Evolutionary conservation across 2,329 filamentous ascomycete genomes (phyloP).

Genomic region (Penicillium decumbens): DNA sequence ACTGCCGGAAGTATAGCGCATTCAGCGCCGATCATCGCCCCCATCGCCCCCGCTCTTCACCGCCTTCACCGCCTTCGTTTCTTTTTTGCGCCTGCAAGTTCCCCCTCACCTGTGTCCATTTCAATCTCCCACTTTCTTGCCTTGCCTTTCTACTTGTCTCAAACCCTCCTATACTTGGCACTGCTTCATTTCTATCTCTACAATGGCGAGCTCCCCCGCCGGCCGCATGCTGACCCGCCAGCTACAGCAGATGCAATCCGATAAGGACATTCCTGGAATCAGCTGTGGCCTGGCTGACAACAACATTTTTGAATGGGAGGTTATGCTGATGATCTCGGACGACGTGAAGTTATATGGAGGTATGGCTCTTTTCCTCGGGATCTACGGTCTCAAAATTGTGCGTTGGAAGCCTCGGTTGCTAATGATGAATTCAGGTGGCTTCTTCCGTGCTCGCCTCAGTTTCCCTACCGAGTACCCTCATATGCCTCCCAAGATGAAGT

Average conservation of each 20-base stretch:
- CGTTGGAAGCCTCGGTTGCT: neutral
- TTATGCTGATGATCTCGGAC: constrained; percentile 97
- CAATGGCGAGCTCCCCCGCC: constrained; percentile 43
- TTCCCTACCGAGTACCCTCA: constrained; percentile 86
- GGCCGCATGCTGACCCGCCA: constrained; percentile 71
- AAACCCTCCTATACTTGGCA: neutral
- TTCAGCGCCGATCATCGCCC: neutral
- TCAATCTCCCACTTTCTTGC: neutral
- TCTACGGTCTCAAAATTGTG: neutral
- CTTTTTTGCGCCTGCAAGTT: constrained; percentile 10
- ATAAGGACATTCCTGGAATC: constrained; percentile 89
- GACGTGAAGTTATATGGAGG: constrained; percentile 92
- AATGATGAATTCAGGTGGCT: constrained; percentile 60
- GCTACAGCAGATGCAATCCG: constrained; percentile 88
- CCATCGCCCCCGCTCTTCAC: constrained; percentile 11
- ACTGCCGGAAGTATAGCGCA: neutral
- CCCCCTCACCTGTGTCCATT: neutral
- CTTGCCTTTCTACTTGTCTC: neutral
- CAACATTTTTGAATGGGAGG: constrained; percentile 95
- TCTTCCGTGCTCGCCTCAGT: constrained; percentile 78
- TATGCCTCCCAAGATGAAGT: constrained; percentile 81
- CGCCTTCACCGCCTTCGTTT: constrained; percentile 11
- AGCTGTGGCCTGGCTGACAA: constrained; percentile 83
- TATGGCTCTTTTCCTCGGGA: constrained; percentile 34
- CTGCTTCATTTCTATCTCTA: constrained; percentile 3